A percentile compares a stretch with the other conserved stretches of the same genome.
These are phyloP conservation scores for Thymus mandschuricus DNA, from an alignment of 257 asterid species.

Conservation along the genomic window DNA sequence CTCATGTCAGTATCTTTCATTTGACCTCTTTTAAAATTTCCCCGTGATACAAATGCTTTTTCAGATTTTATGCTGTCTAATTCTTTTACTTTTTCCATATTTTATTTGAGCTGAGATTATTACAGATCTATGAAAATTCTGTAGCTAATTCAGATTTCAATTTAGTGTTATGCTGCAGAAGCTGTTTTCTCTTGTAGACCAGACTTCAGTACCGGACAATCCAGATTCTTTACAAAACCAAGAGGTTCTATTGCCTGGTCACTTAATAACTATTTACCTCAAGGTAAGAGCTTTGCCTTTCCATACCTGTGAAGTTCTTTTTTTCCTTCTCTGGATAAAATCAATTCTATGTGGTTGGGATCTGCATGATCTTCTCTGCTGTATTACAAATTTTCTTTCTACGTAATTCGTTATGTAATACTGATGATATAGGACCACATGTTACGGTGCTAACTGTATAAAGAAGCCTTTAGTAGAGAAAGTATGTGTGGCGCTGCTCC, in stretches of 20 bases:
- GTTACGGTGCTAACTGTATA: not conserved
- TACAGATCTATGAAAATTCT: not conserved
- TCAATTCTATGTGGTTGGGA: slow-evolving; percentile 25
- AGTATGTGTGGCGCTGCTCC: slow-evolving; percentile 8
- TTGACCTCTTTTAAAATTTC: not conserved
- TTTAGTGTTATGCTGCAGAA: slow-evolving; percentile 96
- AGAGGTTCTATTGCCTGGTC: slow-evolving; percentile 95
- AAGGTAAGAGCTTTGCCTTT: slow-evolving; percentile 57
- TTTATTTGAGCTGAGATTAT: slow-evolving; percentile 13
- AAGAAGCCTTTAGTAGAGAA: slow-evolving; percentile 14
- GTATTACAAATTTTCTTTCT: not conserved
- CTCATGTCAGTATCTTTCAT: slow-evolving; percentile 65
- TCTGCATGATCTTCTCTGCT: not conserved
- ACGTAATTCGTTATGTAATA: not conserved
- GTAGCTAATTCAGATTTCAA: slow-evolving; percentile 38
- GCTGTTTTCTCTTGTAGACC: slow-evolving; percentile 92
- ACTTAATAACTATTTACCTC: slow-evolving; percentile 82
- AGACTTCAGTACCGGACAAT: slow-evolving; percentile 90
- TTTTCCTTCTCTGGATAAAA: slow-evolving; percentile 11
- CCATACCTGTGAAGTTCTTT: slow-evolving; percentile 14
- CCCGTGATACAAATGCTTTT: not conserved
- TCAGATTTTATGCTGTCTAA: slow-evolving; percentile 6
- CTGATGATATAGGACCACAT: slow-evolving; percentile 13
- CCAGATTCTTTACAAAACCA: slow-evolving; percentile 95
- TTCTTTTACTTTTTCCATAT: slow-evolving; percentile 17